A percentile compares a stretch with the other conserved stretches of the same genome.
These are phyloP conservation scores for Acacia melanoxylon DNA, from an alignment of 306 rosid species.

Conservation along the genomic window DNA sequence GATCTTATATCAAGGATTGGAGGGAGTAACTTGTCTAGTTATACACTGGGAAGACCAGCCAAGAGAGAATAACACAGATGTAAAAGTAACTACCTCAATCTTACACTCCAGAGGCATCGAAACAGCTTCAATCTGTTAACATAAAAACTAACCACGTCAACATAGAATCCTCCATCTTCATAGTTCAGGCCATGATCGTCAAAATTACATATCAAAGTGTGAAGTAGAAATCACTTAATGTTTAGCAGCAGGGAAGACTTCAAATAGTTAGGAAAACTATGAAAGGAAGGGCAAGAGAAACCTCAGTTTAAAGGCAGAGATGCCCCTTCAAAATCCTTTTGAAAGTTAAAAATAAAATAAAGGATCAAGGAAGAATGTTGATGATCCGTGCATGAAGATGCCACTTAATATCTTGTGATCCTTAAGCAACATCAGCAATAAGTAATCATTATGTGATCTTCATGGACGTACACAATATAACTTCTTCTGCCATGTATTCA, in stretches of 20 bases:
- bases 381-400: neutral
- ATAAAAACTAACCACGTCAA: conserved; percentile 26
- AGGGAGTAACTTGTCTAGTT: conserved; percentile 4
- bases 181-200: neutral
- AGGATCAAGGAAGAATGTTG: conserved; percentile 13
- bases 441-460: neutral
- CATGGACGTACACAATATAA: neutral
- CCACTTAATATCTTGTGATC: neutral
- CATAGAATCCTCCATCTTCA: neutral
- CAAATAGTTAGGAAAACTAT: neutral
- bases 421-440: conserved; percentile 2
- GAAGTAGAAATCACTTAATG: neutral
- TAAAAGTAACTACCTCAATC: conserved; percentile 48
- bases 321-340: neutral
- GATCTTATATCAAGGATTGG: no score
- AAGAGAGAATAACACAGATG: conserved; percentile 16
- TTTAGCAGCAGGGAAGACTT: neutral
- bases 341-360: neutral
- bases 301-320: neutral
- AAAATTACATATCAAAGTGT: conserved; percentile 11
- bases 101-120: conserved; percentile 49
- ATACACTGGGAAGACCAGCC: conserved; percentile 9
- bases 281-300: neutral
- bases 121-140: conserved; percentile 50
- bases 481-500: neutral